phyloP scores from a whole-genome alignment of 2,329 filamentous ascomycete species.

The Rhynchosporium graminicola region DNA sequence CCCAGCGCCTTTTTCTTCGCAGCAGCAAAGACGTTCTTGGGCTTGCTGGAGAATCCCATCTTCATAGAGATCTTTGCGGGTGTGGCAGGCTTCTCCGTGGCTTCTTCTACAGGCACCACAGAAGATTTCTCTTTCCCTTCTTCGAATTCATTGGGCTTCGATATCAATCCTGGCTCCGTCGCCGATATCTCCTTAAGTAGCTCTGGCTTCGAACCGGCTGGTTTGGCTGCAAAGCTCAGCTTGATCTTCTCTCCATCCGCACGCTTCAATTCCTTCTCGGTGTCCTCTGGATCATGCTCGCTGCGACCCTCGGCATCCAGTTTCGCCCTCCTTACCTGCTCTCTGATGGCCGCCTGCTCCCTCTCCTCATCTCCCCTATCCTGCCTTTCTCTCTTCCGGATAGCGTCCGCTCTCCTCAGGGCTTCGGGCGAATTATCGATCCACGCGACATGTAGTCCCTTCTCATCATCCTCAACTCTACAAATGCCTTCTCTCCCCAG shows the following conservation, averaged over 20 bases:
- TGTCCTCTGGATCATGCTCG: slow-evolving; percentile 46
- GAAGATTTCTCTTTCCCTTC: slow-evolving; percentile 1
- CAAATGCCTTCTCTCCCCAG: slow-evolving; percentile 86
- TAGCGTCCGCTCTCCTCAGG: slow-evolving; percentile 74
- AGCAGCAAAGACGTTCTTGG: slow-evolving; percentile 74
- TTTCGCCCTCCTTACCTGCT: slow-evolving; percentile 79
- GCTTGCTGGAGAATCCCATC: slow-evolving; percentile 62
- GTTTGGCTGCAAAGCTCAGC: slow-evolving; percentile 60
- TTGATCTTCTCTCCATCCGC: slow-evolving; percentile 76
- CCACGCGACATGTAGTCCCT: slow-evolving; percentile 85
- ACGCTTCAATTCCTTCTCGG: slow-evolving; percentile 55
- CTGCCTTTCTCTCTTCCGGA: slow-evolving; percentile 79
- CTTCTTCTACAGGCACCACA: slow-evolving; percentile 8
- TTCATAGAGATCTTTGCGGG: slow-evolving; percentile 62
- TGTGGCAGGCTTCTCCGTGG: slow-evolving; percentile 24
- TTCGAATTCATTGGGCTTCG: not conserved
- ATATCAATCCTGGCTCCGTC: not conserved
- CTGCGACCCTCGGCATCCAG: slow-evolving; percentile 54
- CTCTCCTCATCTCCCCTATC: slow-evolving; percentile 90
- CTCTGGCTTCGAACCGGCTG: slow-evolving; percentile 30
- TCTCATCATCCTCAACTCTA: slow-evolving; percentile 84
- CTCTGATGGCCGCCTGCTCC: slow-evolving; percentile 78
- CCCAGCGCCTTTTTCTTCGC: slow-evolving; percentile 71
- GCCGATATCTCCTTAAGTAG: not conserved
- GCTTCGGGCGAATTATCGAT: slow-evolving; percentile 90